Percentiles rank a stretch among this genome's conserved stretches.
phyloP scores from a whole-genome alignment of 2,329 filamentous ascomycete genomes.

The Colletotrichum graminicola region DNA sequence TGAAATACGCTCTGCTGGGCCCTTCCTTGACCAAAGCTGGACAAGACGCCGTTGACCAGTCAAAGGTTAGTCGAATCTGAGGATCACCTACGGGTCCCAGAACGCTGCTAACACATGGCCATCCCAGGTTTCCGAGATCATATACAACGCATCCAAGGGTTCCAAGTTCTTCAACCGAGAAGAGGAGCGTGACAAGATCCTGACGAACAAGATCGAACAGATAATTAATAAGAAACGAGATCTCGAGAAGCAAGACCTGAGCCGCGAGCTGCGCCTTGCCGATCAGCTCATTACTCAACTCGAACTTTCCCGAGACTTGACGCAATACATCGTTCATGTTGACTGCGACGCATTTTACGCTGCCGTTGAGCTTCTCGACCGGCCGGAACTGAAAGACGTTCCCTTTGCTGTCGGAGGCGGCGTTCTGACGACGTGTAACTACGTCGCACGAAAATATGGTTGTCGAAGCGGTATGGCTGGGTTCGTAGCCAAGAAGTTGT shows the following conservation, averaged over 20 bases:
- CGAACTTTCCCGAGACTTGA: constrained; percentile 82
- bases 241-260: constrained; percentile 81
- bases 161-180: constrained; percentile 97
- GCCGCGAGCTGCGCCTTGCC: constrained; percentile 78
- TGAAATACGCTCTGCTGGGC: constrained; percentile 91
- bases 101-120: constrained; percentile 14
- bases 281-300: constrained; percentile 86
- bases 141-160: constrained; percentile 96
- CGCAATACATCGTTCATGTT: constrained; percentile 88
- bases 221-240: constrained; percentile 81
- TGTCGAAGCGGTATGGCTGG: constrained; percentile 95
- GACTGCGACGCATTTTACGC: constrained; percentile 99
- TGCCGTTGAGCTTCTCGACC: constrained; percentile 87
- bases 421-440: constrained; percentile 81
- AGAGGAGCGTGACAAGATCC: constrained; percentile 81
- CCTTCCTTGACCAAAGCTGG: constrained; percentile 94
- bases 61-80: constrained; percentile 66
- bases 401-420: constrained; percentile 90
- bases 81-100: neutral
- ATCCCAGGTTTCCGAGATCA: constrained; percentile 86
- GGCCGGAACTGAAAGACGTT: constrained; percentile 85
- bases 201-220: constrained; percentile 87
- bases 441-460: constrained; percentile 88
- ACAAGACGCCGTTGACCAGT: constrained; percentile 92
- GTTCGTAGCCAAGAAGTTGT: constrained; percentile 95